Percentiles rank a stretch among this genome's conserved stretches.
Conservation (phyloP, 2,329 filamentous ascomycete species). For the Alternaria sp. region DNA sequence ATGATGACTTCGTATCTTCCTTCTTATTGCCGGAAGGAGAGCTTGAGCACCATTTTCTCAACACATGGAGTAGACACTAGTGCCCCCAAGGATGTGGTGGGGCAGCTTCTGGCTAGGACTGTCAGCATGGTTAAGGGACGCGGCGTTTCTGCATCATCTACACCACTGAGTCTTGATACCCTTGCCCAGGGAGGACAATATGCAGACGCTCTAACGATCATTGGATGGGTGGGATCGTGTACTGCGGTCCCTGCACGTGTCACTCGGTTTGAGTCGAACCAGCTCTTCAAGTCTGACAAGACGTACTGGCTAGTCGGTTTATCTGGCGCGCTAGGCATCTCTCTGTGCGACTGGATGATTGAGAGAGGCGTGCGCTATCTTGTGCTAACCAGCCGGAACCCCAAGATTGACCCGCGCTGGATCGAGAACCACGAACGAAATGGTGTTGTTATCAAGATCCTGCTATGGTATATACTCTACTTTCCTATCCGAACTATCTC, state of each 20-base stretch:
- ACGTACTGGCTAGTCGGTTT: conserved; percentile 35
- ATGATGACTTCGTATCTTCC: not conserved
- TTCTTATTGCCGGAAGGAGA: not conserved
- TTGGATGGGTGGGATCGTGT: not conserved
- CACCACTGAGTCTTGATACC: not conserved
- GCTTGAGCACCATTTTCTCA: not conserved
- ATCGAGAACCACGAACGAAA: not conserved
- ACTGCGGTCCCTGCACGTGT: not conserved
- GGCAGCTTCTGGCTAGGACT: not conserved
- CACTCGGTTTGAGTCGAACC: not conserved
- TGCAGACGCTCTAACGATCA: not conserved
- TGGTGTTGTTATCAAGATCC: conserved; percentile 6
- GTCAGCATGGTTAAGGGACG: not conserved
- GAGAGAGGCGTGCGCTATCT: too few species aligned
- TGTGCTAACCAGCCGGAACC: too few species aligned
- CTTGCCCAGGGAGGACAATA: not conserved
- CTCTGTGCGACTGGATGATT: too few species aligned
- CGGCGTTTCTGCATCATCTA: not conserved
- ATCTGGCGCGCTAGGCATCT: conserved; percentile 28
- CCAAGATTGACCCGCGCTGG: conserved; percentile 22
- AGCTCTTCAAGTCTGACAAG: conserved; percentile 11
- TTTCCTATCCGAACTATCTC: not conserved
- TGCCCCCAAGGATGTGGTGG: not conserved
- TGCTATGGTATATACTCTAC: conserved; percentile 14
- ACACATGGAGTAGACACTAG: not conserved